Base-by-base conservation (phyloP, 2,329 filamentous ascomycete genomes). In the Xylariaceae sp. region DNA sequence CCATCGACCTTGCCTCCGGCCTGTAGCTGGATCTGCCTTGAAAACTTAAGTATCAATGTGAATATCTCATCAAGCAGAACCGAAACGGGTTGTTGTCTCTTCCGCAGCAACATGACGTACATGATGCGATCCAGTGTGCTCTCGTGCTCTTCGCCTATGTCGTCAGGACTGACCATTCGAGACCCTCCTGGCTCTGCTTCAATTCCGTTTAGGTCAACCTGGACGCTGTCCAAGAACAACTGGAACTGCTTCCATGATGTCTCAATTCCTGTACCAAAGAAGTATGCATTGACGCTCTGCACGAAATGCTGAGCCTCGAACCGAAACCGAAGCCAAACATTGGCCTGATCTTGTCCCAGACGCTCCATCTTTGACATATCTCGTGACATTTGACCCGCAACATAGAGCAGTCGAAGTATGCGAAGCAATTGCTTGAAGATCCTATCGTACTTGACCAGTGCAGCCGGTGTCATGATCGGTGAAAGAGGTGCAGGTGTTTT, bases 291-390 rank as follows among this genome's bases (percentile, higher is more conserved):
- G 0, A 96, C 68, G 10, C 81, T 81, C 1, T 81, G 77, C 19
- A 95, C 76, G 57, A 97, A 91, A 65, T 94, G 86, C 46, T 89
- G 84, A 0, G 89, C 85, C 63, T 95, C 88, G 35, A 86, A 77
- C 6, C 85, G 77, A 57, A 96, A 90, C 43, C 79, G 79, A 51
- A 79, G 72, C 0, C 70, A 73, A 54, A 56, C 68, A 44, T 68
- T 75, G 62, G 67, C 71, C 41, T 63, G 64, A 51, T 68, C 56
- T 22, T 61, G 52, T 64, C 68, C 72, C 12, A 58, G 59, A 5
- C 62, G 67, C 5, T 60, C 65, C 49, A 66, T 66, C 4, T 66
- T 62, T 47, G 72, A 79, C 2, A 80, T 74, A 59, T 85, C 79
- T 18, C 77, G 77, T 54, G 81, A 81, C 7, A 90, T 73, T 51